Percentiles rank a stretch among this genome's conserved stretches.
phyloP scores from a whole-genome alignment of 192 early-diverging fungal species.

The Backusella sp. region DNA sequence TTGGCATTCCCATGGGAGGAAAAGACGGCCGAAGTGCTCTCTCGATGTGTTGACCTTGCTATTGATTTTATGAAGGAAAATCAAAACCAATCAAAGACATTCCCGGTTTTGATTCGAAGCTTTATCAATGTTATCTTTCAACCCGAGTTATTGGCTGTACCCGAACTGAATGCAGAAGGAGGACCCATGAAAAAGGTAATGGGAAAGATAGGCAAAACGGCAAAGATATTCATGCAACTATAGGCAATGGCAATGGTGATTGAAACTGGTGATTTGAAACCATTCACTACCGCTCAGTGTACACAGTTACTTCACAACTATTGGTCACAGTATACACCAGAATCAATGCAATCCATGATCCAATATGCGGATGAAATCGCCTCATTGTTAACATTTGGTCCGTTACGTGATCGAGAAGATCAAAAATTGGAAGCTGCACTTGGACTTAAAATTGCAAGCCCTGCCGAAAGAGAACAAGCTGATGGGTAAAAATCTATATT shows the following conservation, averaged over 20 bases:
- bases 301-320: constrained; percentile 21
- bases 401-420: constrained; percentile 49
- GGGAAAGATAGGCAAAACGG: not conserved
- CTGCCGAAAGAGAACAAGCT: not conserved
- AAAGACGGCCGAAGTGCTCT: constrained; percentile 15
- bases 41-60: constrained; percentile 24
- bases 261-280: constrained; percentile 26
- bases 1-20: constrained; percentile 27
- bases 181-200: constrained; percentile 38
- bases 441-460: constrained; percentile 31
- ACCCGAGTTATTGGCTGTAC: constrained; percentile 12
- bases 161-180: constrained; percentile 27
- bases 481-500: constrained; percentile 22
- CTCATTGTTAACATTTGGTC: constrained; percentile 43
- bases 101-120: constrained; percentile 21
- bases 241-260: constrained; percentile 29
- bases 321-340: constrained; percentile 26
- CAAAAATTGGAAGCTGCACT: constrained; percentile 50
- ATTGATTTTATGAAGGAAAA: constrained; percentile 25
- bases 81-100: constrained; percentile 25
- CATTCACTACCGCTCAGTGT: constrained; percentile 22
- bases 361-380: constrained; percentile 32
- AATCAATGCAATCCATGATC: constrained; percentile 14
- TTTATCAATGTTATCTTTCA: constrained; percentile 30
- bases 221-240: not conserved